Conservation (phyloP, 2,329 filamentous ascomycete species). For the Dothideomycetes sp. region DNA sequence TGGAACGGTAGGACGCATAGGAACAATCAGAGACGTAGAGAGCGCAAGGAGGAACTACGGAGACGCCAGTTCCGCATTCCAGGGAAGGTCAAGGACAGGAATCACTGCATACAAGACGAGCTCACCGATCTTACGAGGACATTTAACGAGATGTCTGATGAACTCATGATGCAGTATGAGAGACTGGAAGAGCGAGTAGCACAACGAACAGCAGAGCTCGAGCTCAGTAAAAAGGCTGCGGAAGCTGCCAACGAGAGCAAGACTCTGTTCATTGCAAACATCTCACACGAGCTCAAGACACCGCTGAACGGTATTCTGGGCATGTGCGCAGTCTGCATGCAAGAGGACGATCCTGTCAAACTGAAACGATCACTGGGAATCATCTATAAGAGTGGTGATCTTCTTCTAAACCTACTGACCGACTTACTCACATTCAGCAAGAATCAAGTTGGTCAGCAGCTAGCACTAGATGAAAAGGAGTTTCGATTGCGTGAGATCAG, state of each 20-base stretch:
- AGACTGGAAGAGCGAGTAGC: conserved; percentile 75
- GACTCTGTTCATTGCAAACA: conserved; percentile 94
- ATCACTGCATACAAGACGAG: conserved; percentile 72
- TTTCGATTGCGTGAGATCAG: conserved; percentile 77
- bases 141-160: conserved; percentile 91
- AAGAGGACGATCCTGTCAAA: conserved; percentile 66
- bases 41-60: conserved; percentile 26
- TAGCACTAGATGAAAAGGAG: conserved; percentile 73
- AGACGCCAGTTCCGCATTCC: conserved; percentile 69
- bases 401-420: conserved; percentile 75
- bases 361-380: conserved; percentile 78
- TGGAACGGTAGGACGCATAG: conserved; percentile 17
- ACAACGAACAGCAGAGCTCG: conserved; percentile 71
- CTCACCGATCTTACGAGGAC: conserved; percentile 70
- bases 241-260: conserved; percentile 96
- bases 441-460: conserved; percentile 80
- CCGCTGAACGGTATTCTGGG: conserved; percentile 92
- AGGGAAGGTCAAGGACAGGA: conserved; percentile 64
- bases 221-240: conserved; percentile 81
- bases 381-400: conserved; percentile 78
- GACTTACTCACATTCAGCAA: conserved; percentile 89
- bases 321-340: conserved; percentile 88
- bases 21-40: conserved; percentile 19
- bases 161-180: conserved; percentile 76
- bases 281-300: conserved; percentile 78